Evolutionary conservation across 2,329 filamentous ascomycete genomes (phyloP), one percentile per base, ranked within the genome.

Genomic region (Sclerotinia spermophila): DNA sequence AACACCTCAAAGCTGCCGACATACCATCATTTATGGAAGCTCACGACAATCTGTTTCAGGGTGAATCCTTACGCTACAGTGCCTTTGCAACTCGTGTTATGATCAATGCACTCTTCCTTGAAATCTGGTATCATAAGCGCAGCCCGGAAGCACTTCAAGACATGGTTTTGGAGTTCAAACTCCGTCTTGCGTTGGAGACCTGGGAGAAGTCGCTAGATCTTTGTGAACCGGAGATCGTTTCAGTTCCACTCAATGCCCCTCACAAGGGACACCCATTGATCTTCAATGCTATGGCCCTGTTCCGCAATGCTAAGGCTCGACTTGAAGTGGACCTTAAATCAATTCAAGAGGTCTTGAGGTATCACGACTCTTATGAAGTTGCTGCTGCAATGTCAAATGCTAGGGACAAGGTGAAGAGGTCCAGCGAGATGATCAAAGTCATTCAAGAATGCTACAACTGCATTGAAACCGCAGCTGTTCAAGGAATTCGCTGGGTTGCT

Each of bases 91-190:
- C 96, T 17, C 93, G 96, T 73, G 93, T 98, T 74, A 96, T 99
- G 93, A 97, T 98, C 86, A 99, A 98, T 79, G 95, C 96, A 17
- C 86, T 99, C 74, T 99, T 98, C 85, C 86, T 99, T 64, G 96
- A 98, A 81, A 95, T 98, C 3, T 99, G 96, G 96, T 97, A 97
- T 79, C 93, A 98, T 84, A 97, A 97, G 87, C 92, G 96, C 79
- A 97, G 93, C 81, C 95, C 95, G n/a, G 94, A 98, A 80, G 94
- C 95, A 66, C 85, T 98, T 55, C 96, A 98, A 82, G 95, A 98
- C 79, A 94, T 98, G 53, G 95, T 98, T 59, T 97, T 95, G 5
- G 96, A 98, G 83, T 98, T 97, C 87, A 98, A 97, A 85, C 90
- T 99, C 73, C 90, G 96, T 71, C 88, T 97, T 68, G 96, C 96